Evolutionary conservation across 2,329 filamentous ascomycete species (phyloP).

Genomic region (Neurospora crassa): DNA sequence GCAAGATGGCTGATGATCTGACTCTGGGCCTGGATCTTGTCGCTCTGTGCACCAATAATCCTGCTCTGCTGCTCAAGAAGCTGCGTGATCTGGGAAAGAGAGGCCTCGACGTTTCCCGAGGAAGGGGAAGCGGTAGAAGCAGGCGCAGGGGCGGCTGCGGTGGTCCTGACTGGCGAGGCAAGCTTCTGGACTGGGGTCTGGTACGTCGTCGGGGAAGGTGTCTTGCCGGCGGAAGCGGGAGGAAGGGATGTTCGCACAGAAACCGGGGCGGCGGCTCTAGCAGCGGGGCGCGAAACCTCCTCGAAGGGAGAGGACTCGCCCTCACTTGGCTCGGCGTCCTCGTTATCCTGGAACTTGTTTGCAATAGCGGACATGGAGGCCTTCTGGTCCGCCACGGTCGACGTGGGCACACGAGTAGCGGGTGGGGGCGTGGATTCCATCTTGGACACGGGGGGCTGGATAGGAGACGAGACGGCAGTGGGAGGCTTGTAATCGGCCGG

Average conservation of each 20-base stretch:
- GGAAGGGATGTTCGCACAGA: slow-evolving; percentile 5
- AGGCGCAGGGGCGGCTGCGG: slow-evolving; percentile 26
- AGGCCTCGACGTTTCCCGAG: slow-evolving; percentile 49
- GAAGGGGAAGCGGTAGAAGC: slow-evolving; percentile 24
- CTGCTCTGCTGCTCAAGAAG: slow-evolving; percentile 68
- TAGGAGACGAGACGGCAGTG: slow-evolving; percentile 28
- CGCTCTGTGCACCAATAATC: slow-evolving; percentile 65
- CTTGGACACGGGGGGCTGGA: slow-evolving; percentile 38
- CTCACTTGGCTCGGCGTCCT: slow-evolving; percentile 47
- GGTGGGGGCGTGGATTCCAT: slow-evolving; percentile 46
- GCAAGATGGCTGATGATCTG: slow-evolving; percentile 64
- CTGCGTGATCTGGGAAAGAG: slow-evolving; percentile 67
- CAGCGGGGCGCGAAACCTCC: slow-evolving; percentile 66
- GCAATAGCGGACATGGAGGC: slow-evolving; percentile 78
- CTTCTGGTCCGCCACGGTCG: slow-evolving; percentile 75
- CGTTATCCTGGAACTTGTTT: slow-evolving; percentile 72
- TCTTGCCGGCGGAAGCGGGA: background rate
- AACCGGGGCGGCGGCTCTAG: slow-evolving; percentile 37
- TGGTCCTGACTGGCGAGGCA: slow-evolving; percentile 33
- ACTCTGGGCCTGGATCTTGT: slow-evolving; percentile 58
- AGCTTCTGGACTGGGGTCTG: slow-evolving; percentile 28
- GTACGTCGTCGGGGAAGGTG: slow-evolving; percentile 1
- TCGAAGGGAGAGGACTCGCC: slow-evolving; percentile 72
- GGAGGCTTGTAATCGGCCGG: slow-evolving; percentile 57
- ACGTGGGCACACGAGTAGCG: slow-evolving; percentile 41